Evolutionary conservation across 1,139 yeast genomes (phyloP).

Genomic region (Geotrichum aggregatum): DNA sequence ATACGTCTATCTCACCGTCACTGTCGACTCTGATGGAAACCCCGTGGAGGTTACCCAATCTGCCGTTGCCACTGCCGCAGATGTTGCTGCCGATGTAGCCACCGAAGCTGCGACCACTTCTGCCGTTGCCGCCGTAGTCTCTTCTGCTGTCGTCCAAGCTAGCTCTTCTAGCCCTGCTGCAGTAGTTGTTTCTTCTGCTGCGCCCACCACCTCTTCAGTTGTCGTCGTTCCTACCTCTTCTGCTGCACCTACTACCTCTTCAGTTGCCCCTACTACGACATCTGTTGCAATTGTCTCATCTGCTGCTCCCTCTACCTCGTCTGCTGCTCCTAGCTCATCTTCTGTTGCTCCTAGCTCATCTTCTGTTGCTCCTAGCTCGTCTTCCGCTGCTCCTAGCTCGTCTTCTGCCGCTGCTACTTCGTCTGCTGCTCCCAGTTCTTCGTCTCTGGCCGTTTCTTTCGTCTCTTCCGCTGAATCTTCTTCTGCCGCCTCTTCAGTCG

Average conservation of each 20-base stretch:
- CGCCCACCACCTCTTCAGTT: not conserved
- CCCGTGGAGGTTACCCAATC: constrained; percentile 37
- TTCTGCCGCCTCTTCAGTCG: constrained; percentile 26
- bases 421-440: constrained; percentile 23
- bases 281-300: constrained; percentile 34
- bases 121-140: constrained; percentile 8
- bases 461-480: constrained; percentile 31
- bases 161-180: constrained; percentile 20
- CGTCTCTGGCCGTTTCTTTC: constrained; percentile 24
- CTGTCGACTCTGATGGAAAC: constrained; percentile 66
- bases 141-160: not conserved
- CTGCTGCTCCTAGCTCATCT: constrained; percentile 35
- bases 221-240: not conserved
- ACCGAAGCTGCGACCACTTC: constrained; percentile 16
- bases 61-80: constrained; percentile 24
- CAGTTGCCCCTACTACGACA: constrained; percentile 31
- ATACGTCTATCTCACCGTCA: constrained; percentile 71
- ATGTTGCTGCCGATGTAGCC: constrained; percentile 21
- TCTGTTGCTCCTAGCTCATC: constrained; percentile 34
- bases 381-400: constrained; percentile 8
- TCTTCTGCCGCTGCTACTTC: constrained; percentile 21
- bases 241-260: constrained; percentile 24
- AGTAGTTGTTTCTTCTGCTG: constrained; percentile 24
- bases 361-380: constrained; percentile 29
- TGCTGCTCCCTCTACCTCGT: constrained; percentile 34